A percentile compares a stretch with the other conserved stretches of the same genome.
Conservation (phyloP, 345 rosid genomes). For the Acer campestre region DNA sequence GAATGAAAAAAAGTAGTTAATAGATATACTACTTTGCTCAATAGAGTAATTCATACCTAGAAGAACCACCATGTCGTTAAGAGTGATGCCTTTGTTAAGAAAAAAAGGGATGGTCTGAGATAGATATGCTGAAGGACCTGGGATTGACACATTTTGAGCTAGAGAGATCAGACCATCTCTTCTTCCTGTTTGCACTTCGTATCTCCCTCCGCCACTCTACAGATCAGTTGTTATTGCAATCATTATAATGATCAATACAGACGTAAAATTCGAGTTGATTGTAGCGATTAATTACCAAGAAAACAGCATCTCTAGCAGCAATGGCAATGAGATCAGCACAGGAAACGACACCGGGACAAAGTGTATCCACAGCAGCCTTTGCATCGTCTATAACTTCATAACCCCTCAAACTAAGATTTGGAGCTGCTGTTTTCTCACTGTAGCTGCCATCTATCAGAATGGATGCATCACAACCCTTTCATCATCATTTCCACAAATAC, state of each 20-base stretch:
- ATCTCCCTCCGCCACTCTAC: slow-evolving; percentile 43
- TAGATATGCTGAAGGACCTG: slow-evolving; percentile 26
- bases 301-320: slow-evolving; percentile 58
- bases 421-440: slow-evolving; percentile 43
- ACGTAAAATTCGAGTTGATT: neutral
- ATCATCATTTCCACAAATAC: slow-evolving; percentile 12
- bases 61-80: slow-evolving; percentile 57
- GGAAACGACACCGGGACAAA: slow-evolving; percentile 44
- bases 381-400: slow-evolving; percentile 48
- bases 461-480: slow-evolving; percentile 71
- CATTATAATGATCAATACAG: neutral
- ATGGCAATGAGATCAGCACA: slow-evolving; percentile 62
- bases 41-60: slow-evolving; percentile 39
- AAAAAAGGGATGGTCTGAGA: slow-evolving; percentile 26
- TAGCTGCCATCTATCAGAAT: slow-evolving; percentile 43
- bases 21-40: no score
- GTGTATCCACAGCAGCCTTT: slow-evolving; percentile 42
- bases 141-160: slow-evolving; percentile 35
- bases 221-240: neutral
- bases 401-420: slow-evolving; percentile 53
- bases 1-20: no score
- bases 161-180: slow-evolving; percentile 38
- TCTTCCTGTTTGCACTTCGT: slow-evolving; percentile 52
- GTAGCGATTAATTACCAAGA: slow-evolving; percentile 34
- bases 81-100: slow-evolving; percentile 34